Evolutionary conservation across 768 basidiomycete species (phyloP).

Genomic region (Rhodocollybia butyracea): DNA sequence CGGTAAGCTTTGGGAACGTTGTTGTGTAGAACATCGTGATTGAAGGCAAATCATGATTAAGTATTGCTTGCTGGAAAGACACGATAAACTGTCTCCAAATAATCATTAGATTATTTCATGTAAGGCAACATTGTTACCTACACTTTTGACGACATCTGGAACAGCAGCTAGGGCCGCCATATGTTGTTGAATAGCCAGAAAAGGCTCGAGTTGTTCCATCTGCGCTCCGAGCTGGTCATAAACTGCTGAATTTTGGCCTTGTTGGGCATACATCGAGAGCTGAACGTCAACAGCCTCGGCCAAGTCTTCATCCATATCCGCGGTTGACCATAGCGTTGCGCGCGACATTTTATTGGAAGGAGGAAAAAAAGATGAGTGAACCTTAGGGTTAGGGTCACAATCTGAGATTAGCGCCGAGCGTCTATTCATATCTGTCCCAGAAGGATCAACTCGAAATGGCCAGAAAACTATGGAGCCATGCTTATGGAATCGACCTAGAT

Average conservation of each 20-base stretch:
- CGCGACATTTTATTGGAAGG: constrained; percentile 1
- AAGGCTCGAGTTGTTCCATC: constrained; percentile 2
- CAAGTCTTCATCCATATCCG: constrained; percentile 4
- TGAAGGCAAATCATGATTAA: constrained; percentile 85
- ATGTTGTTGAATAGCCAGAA: constrained; percentile 72
- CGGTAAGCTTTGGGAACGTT: constrained; percentile 95
- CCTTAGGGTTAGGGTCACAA: background rate
- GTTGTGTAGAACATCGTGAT: constrained; percentile 94
- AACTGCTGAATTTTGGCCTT: constrained; percentile 1
- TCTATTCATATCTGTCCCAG: too few species aligned
- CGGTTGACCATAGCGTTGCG: constrained; percentile 4
- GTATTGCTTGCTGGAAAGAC: constrained; percentile 90
- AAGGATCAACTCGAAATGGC: too few species aligned
- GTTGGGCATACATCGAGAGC: constrained; percentile 1
- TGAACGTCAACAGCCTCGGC: constrained; percentile 1
- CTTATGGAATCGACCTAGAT: too few species aligned
- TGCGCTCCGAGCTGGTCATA: constrained; percentile 5
- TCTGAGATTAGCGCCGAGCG: too few species aligned
- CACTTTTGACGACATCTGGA: constrained; percentile 86
- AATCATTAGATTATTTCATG: background rate
- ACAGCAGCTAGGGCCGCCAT: constrained; percentile 84
- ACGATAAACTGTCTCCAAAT: constrained; percentile 85
- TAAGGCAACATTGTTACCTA: constrained; percentile 31
- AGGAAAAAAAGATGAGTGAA: background rate
- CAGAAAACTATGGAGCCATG: too few species aligned